A percentile compares a stretch with the other conserved stretches of the same genome.
Evolutionary conservation across 495 filamentous ascomycete genomes (phyloP).

Genomic region (Bacidia rubella): DNA sequence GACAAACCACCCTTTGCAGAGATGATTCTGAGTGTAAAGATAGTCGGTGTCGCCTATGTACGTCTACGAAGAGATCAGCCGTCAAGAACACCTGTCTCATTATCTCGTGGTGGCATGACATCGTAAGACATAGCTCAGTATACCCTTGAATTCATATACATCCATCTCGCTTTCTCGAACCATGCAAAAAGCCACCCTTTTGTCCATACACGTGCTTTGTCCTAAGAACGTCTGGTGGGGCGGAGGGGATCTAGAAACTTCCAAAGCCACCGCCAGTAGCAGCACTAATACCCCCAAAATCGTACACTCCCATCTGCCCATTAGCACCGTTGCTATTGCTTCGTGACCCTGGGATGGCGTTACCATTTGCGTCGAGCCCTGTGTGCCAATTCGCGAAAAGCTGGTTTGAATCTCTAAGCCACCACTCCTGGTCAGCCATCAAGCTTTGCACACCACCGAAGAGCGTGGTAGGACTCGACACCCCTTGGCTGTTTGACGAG

Average conservation of each 20-base stretch:
- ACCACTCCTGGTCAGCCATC: constrained; percentile 46
- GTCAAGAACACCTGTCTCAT: background rate
- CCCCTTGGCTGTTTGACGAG: background rate
- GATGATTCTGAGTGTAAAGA: background rate
- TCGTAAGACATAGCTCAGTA: background rate
- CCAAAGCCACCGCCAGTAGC: background rate
- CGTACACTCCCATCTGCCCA: background rate
- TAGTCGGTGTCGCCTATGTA: background rate
- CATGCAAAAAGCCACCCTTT: no score
- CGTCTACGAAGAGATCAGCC: background rate
- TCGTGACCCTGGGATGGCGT: background rate
- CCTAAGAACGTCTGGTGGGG: no score
- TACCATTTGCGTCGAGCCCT: background rate
- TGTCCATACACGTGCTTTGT: no score
- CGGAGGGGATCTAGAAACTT: background rate
- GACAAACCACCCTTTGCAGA: background rate
- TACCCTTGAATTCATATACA: no score
- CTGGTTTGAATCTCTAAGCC: constrained; percentile 36
- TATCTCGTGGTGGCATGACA: background rate
- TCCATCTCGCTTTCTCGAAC: no score
- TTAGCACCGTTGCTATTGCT: background rate
- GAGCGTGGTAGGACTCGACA: constrained; percentile 21
- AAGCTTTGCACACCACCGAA: constrained; percentile 33
- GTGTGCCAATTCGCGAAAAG: constrained; percentile 38
- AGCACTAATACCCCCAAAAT: background rate